Conservation (phyloP, 2,329 filamentous ascomycete genomes). For the Colletotrichum cereale region DNA sequence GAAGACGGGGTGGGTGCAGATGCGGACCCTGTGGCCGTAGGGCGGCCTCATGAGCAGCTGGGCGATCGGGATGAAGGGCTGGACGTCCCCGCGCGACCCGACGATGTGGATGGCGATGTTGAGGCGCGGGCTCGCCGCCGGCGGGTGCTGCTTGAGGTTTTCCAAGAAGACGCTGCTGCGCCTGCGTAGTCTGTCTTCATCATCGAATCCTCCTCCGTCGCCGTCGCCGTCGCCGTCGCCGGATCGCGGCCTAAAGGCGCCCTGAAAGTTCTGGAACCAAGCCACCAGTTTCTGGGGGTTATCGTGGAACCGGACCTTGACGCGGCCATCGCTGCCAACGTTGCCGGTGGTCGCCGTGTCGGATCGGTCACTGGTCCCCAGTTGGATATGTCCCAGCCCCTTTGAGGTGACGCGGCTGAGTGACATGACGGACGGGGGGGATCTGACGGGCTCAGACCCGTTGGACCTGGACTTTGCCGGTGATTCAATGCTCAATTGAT, state of each 20-base stretch:
- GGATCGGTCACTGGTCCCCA: constrained; percentile 43
- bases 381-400: constrained; percentile 45
- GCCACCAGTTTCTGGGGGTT: constrained; percentile 45
- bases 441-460: constrained; percentile 3
- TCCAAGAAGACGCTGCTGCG: constrained; percentile 28
- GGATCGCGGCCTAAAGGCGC: constrained; percentile 15
- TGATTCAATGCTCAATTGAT: too few species aligned
- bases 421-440: constrained; percentile 44
- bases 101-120: constrained; percentile 52
- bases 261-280: constrained; percentile 46
- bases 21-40: constrained; percentile 66
- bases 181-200: background rate
- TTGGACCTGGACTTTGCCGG: background rate
- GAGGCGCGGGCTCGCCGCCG: constrained; percentile 42
- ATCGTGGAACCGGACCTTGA: constrained; percentile 48
- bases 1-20: constrained; percentile 69
- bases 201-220: too few species aligned
- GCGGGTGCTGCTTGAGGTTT: constrained; percentile 23
- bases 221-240: constrained; percentile 1
- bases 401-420: constrained; percentile 47
- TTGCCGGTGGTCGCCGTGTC: constrained; percentile 44
- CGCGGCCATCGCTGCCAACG: constrained; percentile 48
- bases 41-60: constrained; percentile 52
- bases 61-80: constrained; percentile 71
- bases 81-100: constrained; percentile 50